Evolutionary conservation across 164 flowering plant genomes (phyloP).

Genomic region (Brasenia schreberi): DNA sequence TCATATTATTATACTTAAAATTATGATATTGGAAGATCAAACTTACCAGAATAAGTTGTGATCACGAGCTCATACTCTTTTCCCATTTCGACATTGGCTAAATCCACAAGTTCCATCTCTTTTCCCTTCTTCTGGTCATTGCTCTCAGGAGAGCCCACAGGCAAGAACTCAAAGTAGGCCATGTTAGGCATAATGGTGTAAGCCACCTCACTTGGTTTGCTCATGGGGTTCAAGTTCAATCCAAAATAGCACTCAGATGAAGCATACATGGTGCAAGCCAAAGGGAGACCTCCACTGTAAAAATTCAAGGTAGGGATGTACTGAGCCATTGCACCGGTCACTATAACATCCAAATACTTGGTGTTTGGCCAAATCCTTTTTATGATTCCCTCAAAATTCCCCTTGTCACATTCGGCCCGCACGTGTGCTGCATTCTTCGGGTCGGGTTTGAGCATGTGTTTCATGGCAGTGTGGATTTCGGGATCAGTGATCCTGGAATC

Average conservation of each 20-base stretch:
- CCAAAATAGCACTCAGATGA: conserved; percentile 77
- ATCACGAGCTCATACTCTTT: conserved; percentile 63
- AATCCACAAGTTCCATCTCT: conserved; percentile 25
- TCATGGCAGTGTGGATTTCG: conserved; percentile 21
- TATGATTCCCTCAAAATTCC: conserved; percentile 54
- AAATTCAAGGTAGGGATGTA: conserved; percentile 62
- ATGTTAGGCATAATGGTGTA: conserved; percentile 80
- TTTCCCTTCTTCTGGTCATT: neutral
- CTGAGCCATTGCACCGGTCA: conserved; percentile 84
- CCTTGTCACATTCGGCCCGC: conserved; percentile 26
- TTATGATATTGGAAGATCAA: too few species aligned
- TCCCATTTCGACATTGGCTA: conserved; percentile 46
- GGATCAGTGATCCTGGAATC: conserved; percentile 36
- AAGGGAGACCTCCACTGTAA: conserved; percentile 52
- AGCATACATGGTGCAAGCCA: conserved; percentile 68
- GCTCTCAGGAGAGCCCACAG: conserved; percentile 10
- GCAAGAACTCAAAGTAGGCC: conserved; percentile 69
- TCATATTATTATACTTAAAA: neutral
- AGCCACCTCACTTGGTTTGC: conserved; percentile 44
- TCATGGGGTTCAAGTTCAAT: conserved; percentile 52
- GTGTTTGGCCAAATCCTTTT: conserved; percentile 71
- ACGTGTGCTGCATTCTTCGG: conserved; percentile 41
- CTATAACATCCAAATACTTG: conserved; percentile 65
- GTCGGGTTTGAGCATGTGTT: conserved; percentile 22
- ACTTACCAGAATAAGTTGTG: conserved; percentile 48